Percentiles rank a stretch among this genome's conserved stretches.
Conservation (phyloP, 345 rosid genomes). For the Firmiana major region DNA sequence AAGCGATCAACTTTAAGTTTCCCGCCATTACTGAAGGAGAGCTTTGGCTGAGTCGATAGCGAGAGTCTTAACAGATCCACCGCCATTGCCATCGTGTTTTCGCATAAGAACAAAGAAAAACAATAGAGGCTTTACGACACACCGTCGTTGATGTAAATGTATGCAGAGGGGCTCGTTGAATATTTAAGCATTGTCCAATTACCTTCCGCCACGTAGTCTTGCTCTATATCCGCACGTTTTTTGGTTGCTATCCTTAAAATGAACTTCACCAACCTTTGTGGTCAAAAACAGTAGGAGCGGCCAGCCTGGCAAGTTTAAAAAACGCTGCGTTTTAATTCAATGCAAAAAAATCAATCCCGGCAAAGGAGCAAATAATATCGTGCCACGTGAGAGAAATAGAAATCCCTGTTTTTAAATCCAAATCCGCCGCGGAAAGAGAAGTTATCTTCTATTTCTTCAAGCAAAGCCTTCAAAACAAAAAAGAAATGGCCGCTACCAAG, state of each 20-base stretch:
- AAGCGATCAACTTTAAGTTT: conserved; percentile 10
- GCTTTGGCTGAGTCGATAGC: conserved; percentile 32
- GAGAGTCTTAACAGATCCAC: conserved; percentile 38
- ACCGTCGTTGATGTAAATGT: no score
- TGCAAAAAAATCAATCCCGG: not conserved
- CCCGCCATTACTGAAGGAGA: conserved; percentile 16
- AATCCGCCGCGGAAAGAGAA: not conserved
- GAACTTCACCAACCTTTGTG: not conserved
- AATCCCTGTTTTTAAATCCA: not conserved
- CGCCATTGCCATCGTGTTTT: conserved; percentile 34
- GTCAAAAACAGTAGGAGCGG: not conserved
- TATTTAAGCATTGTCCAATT: not conserved
- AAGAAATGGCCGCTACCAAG: conserved; percentile 31
- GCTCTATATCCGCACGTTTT: not conserved
- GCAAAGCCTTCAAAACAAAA: not conserved
- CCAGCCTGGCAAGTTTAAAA: not conserved
- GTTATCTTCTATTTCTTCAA: not conserved
- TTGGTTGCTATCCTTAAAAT: not conserved
- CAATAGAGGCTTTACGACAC: not conserved
- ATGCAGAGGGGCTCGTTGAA: not conserved
- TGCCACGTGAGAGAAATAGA: not conserved
- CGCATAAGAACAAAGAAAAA: conserved; percentile 6
- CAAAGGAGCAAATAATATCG: not conserved
- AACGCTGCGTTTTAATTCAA: not conserved
- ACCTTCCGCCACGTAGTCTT: not conserved